phyloP scores from a whole-genome alignment of 257 asterid genomes.

The Plantago elongata region DNA sequence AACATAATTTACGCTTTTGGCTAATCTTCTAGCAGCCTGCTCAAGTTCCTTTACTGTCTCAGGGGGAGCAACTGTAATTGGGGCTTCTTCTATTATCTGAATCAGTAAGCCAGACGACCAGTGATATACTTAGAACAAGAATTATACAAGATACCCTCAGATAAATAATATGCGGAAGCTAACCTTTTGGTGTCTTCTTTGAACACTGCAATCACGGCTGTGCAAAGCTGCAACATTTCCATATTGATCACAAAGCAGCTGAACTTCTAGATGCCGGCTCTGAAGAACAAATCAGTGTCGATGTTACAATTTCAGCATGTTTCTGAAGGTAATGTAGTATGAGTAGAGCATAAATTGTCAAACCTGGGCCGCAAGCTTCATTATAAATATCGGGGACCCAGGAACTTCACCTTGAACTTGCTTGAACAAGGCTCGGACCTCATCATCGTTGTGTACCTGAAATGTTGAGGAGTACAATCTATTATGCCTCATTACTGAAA shows the following conservation, averaged over 20 bases:
- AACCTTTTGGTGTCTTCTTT: slow-evolving; percentile 99
- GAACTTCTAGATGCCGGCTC: slow-evolving; percentile 99
- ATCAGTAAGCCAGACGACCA: slow-evolving; percentile 17
- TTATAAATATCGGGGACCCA: slow-evolving; percentile 95
- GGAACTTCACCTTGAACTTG: slow-evolving; percentile 99
- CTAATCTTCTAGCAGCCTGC: slow-evolving; percentile 99
- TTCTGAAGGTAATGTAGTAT: background rate
- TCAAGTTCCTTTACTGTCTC: slow-evolving; percentile 87
- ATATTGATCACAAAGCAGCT: slow-evolving; percentile 90
- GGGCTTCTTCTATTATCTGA: slow-evolving; percentile 99
- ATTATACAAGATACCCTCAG: slow-evolving; percentile 14
- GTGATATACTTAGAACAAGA: slow-evolving; percentile 1
- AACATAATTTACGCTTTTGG: slow-evolving; percentile 82
- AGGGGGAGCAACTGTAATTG: slow-evolving; percentile 87
- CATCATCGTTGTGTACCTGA: slow-evolving; percentile 95
- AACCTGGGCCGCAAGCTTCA: slow-evolving; percentile 99
- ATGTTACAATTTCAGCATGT: slow-evolving; percentile 23
- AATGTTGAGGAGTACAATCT: slow-evolving; percentile 21
- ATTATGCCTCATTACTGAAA: slow-evolving; percentile 9
- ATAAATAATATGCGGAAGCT: slow-evolving; percentile 13
- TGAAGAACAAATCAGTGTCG: slow-evolving; percentile 30
- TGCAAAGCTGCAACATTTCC: slow-evolving; percentile 99
- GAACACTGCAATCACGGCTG: slow-evolving; percentile 99
- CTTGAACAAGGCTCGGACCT: slow-evolving; percentile 90
- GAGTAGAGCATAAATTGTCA: slow-evolving; percentile 23